Evolutionary conservation across 176 grass and related monocot species (phyloP).

Genomic region (Oryza longistaminata): DNA sequence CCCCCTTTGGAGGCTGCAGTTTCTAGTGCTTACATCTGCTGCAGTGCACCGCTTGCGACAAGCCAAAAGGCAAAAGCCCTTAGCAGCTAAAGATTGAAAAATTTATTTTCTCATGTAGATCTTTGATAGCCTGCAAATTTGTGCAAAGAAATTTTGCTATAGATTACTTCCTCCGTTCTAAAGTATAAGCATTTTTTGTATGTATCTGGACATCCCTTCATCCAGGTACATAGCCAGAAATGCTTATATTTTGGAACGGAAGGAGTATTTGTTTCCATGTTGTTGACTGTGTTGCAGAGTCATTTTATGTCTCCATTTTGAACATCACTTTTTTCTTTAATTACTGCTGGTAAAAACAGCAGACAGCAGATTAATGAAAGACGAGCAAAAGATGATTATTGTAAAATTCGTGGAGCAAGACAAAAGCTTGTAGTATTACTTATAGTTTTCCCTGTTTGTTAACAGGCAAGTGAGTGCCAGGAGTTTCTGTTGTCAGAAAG

Average conservation of each 20-base stretch:
- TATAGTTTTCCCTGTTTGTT: slow-evolving; percentile 17
- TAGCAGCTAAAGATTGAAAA: not conserved
- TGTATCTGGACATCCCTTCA: too few relatives aligned
- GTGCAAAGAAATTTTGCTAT: not conserved
- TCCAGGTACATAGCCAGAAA: too few relatives aligned
- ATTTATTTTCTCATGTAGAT: not conserved
- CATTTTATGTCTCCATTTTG: not conserved
- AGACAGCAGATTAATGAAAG: slow-evolving; percentile 82
- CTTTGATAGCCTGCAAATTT: not conserved
- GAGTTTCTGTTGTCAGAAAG: slow-evolving; percentile 45
- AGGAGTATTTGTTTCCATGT: not conserved
- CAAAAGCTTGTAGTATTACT: slow-evolving; percentile 12
- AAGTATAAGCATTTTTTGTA: too few relatives aligned
- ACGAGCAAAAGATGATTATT: slow-evolving; percentile 60
- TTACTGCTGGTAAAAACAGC: slow-evolving; percentile 67
- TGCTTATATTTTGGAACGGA: too few relatives aligned
- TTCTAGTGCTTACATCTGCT: not conserved
- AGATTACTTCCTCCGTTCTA: not conserved
- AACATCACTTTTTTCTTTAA: slow-evolving; percentile 15
- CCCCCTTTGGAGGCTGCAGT: not conserved
- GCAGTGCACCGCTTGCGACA: not conserved
- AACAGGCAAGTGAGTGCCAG: slow-evolving; percentile 60
- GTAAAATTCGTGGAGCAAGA: slow-evolving; percentile 20
- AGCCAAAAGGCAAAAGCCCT: not conserved
- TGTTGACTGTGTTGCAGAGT: not conserved